Percentiles rank a stretch among this genome's conserved stretches.
phyloP scores from a whole-genome alignment of 805 yeast genomes.

The Saturnispora gosingensis region DNA sequence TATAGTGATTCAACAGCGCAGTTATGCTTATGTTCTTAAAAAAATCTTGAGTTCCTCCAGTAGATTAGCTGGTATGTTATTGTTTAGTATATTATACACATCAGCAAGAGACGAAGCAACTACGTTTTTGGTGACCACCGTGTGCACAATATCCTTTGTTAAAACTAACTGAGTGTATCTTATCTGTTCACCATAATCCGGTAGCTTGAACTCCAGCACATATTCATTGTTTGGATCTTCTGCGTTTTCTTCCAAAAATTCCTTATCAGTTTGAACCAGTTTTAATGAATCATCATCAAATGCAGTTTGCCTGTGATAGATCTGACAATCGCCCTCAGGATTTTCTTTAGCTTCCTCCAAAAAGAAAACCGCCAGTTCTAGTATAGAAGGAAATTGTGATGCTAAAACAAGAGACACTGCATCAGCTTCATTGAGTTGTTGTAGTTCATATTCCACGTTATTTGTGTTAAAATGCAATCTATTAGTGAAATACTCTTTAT shows the following conservation, averaged over 20 bases:
- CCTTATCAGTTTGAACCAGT: constrained; percentile 17
- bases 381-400: constrained; percentile 20
- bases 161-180: constrained; percentile 32
- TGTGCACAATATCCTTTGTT: constrained; percentile 43
- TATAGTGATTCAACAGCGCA: neutral
- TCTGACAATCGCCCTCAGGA: constrained; percentile 44
- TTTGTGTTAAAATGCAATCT: constrained; percentile 3
- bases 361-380: constrained; percentile 29
- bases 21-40: constrained; percentile 1
- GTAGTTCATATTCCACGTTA: constrained; percentile 20
- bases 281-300: constrained; percentile 29
- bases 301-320: constrained; percentile 36
- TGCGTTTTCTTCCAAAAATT: constrained; percentile 14
- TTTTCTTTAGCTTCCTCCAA: constrained; percentile 70
- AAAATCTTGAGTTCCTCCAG: constrained; percentile 26
- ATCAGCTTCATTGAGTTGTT: constrained; percentile 16
- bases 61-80: constrained; percentile 23
- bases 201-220: constrained; percentile 18
- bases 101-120: constrained; percentile 21
- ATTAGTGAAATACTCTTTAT: constrained; percentile 9
- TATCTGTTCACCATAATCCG: constrained; percentile 33
- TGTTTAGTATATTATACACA: constrained; percentile 26
- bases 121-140: constrained; percentile 38
- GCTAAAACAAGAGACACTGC: constrained; percentile 21
- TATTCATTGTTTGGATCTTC: constrained; percentile 23